These are phyloP conservation scores for Xerophyta viscosa DNA, from an alignment of 106 monocot species.

Conservation along the genomic window DNA sequence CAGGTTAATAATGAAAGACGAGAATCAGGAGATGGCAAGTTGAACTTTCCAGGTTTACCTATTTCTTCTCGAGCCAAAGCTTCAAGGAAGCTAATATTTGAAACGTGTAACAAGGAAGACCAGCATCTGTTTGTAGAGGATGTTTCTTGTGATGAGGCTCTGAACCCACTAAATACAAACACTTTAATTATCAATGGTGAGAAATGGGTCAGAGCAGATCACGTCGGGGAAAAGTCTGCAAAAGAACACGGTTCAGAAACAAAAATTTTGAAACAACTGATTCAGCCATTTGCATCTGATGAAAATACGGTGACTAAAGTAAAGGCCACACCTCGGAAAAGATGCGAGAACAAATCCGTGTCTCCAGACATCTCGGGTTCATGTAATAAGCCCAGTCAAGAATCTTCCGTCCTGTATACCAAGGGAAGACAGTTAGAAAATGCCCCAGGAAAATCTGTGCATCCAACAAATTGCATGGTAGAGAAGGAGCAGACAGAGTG, in stretches of 20 bases:
- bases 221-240: not conserved
- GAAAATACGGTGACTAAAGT: no score
- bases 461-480: no score
- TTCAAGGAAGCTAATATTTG: not conserved
- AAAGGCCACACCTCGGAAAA: no score
- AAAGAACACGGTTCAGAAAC: not conserved
- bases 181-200: not conserved
- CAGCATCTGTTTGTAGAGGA: no score
- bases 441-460: no score
- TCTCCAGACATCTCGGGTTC: no score
- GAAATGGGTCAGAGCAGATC: conserved; percentile 1
- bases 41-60: not conserved
- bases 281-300: not conserved
- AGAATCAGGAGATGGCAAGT: not conserved
- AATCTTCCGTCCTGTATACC: no score
- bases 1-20: not conserved
- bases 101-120: not conserved
- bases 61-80: not conserved
- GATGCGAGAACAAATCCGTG: no score
- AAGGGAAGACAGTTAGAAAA: no score
- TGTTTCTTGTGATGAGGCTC: no score
- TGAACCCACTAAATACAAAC: not conserved
- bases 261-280: not conserved
- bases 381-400: no score
- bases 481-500: no score